phyloP scores from a whole-genome alignment of 306 rosid species.

The Leucaena leucocephala region DNA sequence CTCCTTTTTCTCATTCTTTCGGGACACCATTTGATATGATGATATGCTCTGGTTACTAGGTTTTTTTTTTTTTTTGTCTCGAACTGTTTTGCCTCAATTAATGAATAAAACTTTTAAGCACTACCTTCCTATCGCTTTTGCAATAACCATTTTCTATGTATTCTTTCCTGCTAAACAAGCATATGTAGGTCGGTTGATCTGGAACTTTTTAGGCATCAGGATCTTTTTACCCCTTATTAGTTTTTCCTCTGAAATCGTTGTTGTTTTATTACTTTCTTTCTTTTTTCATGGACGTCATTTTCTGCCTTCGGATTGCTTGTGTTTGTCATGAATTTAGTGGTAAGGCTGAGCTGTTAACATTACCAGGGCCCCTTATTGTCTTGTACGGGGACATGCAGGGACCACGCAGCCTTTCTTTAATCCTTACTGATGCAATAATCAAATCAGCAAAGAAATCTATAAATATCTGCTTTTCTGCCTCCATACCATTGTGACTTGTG shows the following conservation, averaged over 20 bases:
- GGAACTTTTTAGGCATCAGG: conserved; percentile 3
- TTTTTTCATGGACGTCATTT: background rate
- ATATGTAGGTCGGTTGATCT: conserved; percentile 33
- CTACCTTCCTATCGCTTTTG: background rate
- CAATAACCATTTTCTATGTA: background rate
- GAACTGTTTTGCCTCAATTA: conserved; percentile 5
- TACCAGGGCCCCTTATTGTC: conserved; percentile 45
- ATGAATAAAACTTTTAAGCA: conserved; percentile 4
- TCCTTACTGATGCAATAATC: conserved; percentile 4
- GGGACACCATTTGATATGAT: background rate
- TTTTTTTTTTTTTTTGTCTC: background rate
- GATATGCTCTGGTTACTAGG: background rate
- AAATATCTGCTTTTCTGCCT: conserved; percentile 6
- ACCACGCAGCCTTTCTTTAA: conserved; percentile 20
- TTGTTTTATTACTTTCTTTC: background rate
- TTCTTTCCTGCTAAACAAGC: background rate
- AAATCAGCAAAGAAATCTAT: conserved; percentile 4
- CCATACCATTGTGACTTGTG: background rate
- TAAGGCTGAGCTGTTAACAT: conserved; percentile 11
- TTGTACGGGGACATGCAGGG: conserved; percentile 37
- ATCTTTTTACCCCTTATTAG: background rate
- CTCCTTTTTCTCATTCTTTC: background rate
- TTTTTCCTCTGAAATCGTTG: conserved; percentile 34
- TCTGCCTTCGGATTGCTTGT: background rate
- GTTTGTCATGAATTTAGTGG: conserved; percentile 17